These are phyloP conservation scores for Linanthus parryae DNA, from an alignment of 148 eudicot species.

Conservation along the genomic window DNA sequence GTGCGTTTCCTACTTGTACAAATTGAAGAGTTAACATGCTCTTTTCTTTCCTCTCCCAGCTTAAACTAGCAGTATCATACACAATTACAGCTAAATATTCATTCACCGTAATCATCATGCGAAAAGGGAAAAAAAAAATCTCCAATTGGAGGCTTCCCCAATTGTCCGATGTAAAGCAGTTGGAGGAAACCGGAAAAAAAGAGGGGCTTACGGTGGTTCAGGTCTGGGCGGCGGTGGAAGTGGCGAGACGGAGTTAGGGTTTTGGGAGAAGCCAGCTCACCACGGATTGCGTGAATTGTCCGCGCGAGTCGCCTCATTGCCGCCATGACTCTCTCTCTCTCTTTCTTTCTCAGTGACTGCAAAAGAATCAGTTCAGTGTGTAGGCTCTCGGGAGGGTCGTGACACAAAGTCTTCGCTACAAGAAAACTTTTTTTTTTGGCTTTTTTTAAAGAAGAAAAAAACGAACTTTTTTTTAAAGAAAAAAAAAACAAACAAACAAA, in stretches of 20 bases:
- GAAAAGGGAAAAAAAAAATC: neutral
- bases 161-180: neutral
- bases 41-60: too few species aligned
- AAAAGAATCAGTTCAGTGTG: too few species aligned
- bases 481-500: too few species aligned
- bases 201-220: constrained; percentile 18
- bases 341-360: neutral
- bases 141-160: neutral
- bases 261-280: constrained; percentile 19
- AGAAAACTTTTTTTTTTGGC: too few species aligned
- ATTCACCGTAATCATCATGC: neutral
- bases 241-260: constrained; percentile 27
- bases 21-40: too few species aligned
- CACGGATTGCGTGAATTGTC: constrained; percentile 14
- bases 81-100: neutral
- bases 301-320: constrained; percentile 28
- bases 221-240: constrained; percentile 14
- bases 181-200: neutral
- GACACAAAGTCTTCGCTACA: too few species aligned
- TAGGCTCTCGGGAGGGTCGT: too few species aligned
- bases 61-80: neutral
- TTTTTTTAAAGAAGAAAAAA: too few species aligned
- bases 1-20: too few species aligned
- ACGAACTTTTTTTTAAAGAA: too few species aligned
- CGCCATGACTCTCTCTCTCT: constrained; percentile 23